phyloP scores from a whole-genome alignment of 2,329 filamentous ascomycete species.

The Sporothrix euskadiensis region DNA sequence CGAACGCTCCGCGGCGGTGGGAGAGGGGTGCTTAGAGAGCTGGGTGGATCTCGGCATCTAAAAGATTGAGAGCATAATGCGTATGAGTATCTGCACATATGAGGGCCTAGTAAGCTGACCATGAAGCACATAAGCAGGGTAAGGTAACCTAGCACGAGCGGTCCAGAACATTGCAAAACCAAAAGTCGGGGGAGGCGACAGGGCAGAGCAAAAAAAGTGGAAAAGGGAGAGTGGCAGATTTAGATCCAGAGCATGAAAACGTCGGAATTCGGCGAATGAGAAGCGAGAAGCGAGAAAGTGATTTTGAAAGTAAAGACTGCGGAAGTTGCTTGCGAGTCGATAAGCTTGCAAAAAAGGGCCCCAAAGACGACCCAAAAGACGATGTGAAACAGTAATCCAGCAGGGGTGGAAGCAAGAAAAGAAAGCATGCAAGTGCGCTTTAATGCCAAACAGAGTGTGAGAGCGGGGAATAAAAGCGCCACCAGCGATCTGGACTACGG shows the following conservation, averaged over 20 bases:
- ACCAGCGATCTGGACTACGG: slow-evolving; percentile 9
- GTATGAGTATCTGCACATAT: background rate
- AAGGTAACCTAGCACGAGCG: slow-evolving; percentile 6
- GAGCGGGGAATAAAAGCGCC: slow-evolving; percentile 2
- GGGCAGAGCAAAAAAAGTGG: background rate
- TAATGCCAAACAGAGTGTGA: background rate
- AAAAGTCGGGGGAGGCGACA: background rate
- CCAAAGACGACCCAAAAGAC: background rate
- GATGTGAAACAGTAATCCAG: background rate
- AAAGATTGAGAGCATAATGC: background rate
- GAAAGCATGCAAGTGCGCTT: background rate
- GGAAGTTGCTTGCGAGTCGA: background rate
- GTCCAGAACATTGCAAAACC: background rate
- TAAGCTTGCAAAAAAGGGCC: background rate
- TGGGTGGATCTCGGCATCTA: background rate
- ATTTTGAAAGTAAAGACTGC: background rate
- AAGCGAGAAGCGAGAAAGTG: background rate
- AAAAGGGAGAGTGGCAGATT: background rate
- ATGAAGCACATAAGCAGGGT: slow-evolving; percentile 1
- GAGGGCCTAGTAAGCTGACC: background rate
- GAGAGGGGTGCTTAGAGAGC: background rate
- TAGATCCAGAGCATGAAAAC: background rate
- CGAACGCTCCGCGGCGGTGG: slow-evolving; percentile 14
- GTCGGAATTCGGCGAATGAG: slow-evolving; percentile 3
- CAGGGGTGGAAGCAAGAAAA: background rate